Evolutionary conservation across 2,329 filamentous ascomycete genomes (phyloP), one percentile per base, ranked within the genome.

Genomic region (Aspergillus sp.): DNA sequence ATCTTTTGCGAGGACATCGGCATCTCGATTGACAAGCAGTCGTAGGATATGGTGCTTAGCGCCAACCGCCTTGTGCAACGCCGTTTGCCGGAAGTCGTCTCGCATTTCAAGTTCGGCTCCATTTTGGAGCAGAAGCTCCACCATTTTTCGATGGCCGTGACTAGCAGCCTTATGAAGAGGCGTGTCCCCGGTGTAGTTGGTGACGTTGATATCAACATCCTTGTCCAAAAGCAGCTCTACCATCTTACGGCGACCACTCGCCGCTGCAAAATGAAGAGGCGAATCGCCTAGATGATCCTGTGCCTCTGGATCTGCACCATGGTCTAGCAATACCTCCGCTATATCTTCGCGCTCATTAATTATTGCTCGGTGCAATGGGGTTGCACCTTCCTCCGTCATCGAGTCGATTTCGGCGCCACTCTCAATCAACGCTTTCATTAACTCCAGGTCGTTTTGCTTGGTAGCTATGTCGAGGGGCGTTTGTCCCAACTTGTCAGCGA

Each of bases 111-210:
- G 58, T 52, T 69, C 57, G 8, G 66, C 66, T 18, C 63, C 66
- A 12, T 58, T 63, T 17, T 65, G 57, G 15, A 72, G 55, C 20
- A 74, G 53, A 36, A 69, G 62, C 17, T 66, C 60, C 13, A 71
- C 68, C 34, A 69, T 62, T 17, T 70, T 65, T 3, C 62, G 62
- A 52, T 67, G 64, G 4, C 68, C 70, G 13, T 63, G 58, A 18
- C 66, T 57, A 11, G 65, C 65, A 17, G 71, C 69, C 32, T 66
- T 67, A 32, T 68, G 66, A 8, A 73, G 58, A 11, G 69, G 63
- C 2, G 66, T 71, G 59, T 70, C 68, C 3, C 59, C 62, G 12
- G 63, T 63, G 38, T 59, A 61, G 36, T 68, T 68, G 22, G 65
- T 65, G 39, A 67, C 56, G 26, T 64, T 64, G 22, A 71, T 63